Evolutionary conservation across 805 yeast species (phyloP).

Genomic region (Candida sakaeoensis): DNA sequence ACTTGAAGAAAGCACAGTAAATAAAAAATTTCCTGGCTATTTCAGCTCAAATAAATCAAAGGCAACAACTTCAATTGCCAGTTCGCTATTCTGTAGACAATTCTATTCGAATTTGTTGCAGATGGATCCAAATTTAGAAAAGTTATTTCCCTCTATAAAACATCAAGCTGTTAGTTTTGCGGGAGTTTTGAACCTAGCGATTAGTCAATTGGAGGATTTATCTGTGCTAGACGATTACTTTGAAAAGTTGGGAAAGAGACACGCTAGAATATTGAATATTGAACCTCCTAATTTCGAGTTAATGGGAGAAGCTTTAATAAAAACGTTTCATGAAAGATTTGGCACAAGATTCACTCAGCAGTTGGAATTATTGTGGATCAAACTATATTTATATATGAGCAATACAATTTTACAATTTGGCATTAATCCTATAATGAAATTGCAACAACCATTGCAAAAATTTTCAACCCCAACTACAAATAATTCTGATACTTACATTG

Average conservation of each 20-base stretch:
- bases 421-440: constrained; percentile 40
- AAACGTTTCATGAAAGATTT: constrained; percentile 66
- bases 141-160: constrained; percentile 65
- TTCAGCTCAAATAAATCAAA: constrained; percentile 5
- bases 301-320: constrained; percentile 70
- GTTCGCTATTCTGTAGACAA: constrained; percentile 69
- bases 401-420: constrained; percentile 64
- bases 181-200: constrained; percentile 68
- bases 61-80: constrained; percentile 18
- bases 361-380: constrained; percentile 68
- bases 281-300: constrained; percentile 64
- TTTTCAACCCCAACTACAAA: background rate
- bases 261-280: constrained; percentile 69
- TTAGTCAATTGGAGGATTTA: constrained; percentile 60
- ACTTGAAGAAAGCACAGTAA: constrained; percentile 19
- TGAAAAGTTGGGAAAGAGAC: constrained; percentile 65
- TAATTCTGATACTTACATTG: background rate
- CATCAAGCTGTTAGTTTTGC: constrained; percentile 82
- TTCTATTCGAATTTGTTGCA: constrained; percentile 66
- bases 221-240: constrained; percentile 56
- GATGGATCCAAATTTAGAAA: constrained; percentile 58
- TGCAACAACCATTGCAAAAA: constrained; percentile 2
- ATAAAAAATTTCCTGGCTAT: constrained; percentile 11
- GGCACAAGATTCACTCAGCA: constrained; percentile 50
- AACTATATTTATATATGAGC: constrained; percentile 63